Evolutionary conservation across 1,139 yeast species (phyloP).

Genomic region (Debaryomyces udenii): DNA sequence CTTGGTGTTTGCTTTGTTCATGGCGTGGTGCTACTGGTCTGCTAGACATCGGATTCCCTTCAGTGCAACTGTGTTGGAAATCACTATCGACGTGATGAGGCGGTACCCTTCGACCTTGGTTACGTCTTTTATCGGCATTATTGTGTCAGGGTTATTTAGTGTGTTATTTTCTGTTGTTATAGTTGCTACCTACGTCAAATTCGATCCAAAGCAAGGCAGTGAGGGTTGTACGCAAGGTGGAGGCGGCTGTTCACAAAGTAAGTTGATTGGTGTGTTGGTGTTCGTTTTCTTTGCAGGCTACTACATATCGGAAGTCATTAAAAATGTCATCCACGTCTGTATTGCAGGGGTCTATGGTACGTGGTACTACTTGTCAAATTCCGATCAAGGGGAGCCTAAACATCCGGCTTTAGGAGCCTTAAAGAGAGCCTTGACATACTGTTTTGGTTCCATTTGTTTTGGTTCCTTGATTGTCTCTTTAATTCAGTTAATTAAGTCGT

Average conservation of each 20-base stretch:
- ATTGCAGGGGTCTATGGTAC: slow-evolving; percentile 87
- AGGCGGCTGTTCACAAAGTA: slow-evolving; percentile 68
- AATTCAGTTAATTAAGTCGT: slow-evolving; percentile 64
- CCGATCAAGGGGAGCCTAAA: slow-evolving; percentile 81
- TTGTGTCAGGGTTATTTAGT: slow-evolving; percentile 66
- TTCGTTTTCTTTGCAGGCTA: slow-evolving; percentile 84
- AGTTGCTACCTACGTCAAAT: slow-evolving; percentile 77
- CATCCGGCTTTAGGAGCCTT: slow-evolving; percentile 84
- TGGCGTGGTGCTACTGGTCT: slow-evolving; percentile 75
- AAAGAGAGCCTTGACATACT: slow-evolving; percentile 79
- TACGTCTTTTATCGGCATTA: slow-evolving; percentile 65
- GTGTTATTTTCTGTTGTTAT: slow-evolving; percentile 67
- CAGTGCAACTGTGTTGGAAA: slow-evolving; percentile 72
- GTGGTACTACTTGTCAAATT: slow-evolving; percentile 81
- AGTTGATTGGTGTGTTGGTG: slow-evolving; percentile 66
- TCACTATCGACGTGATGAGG: slow-evolving; percentile 76
- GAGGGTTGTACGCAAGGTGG: slow-evolving; percentile 51
- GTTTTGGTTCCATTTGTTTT: slow-evolving; percentile 88
- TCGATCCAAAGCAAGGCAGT: slow-evolving; percentile 45
- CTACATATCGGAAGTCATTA: slow-evolving; percentile 81
- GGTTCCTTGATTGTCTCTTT: slow-evolving; percentile 83
- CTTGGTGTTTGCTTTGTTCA: slow-evolving; percentile 60
- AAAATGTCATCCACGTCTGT: slow-evolving; percentile 82
- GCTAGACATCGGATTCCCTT: slow-evolving; percentile 70
- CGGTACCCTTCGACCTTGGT: slow-evolving; percentile 68